Base-by-base conservation (phyloP, 1,284 basidiomycete genomes). In the Lignosus rhinocerotis region DNA sequence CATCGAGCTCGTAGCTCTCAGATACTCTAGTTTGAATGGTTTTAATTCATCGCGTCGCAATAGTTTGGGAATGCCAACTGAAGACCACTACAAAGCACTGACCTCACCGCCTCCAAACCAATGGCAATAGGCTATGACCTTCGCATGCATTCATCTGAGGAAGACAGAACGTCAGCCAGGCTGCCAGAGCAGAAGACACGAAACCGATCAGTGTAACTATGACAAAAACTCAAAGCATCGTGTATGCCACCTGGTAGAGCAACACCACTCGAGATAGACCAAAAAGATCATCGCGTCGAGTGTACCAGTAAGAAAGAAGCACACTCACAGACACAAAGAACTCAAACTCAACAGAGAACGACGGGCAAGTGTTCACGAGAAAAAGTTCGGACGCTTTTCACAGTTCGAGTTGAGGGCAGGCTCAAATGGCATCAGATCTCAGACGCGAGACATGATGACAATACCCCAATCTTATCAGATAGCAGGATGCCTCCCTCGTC, bases 11-110 rank as follows among this genome's bases (percentile, higher is more conserved):
- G 12, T 39, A 73, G 78, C 82, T 75, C 88, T 91, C 88, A 90
- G 78, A 90, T 86, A 91, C 88, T 90, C 88, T 91, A 91, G 88
- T 91, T 91, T 91, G 88, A 88, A 87, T 80, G 75, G 71, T 76
- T 75, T 76, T 68, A 73, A 64, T 74, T 90, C 88, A 88, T 88
- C 66, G 63, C 69, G 60, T 65, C 55, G 64, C 61, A 39, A 53
- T 39, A 48, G 47, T 19, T n/a, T 38, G 34, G 17, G 39, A 52
- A 49, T n/a, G 44, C 8, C 25, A 53, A n/a, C 31, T 16, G 2
- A 34, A 39, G 36, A 8, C 47, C 16, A 10, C 21, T 21, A 46
- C 21, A 14, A 1, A 4, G 17, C 2, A 57, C 60, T 60, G 53
- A 62, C 63, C 55, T 53, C 10, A 34, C 19, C 36, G 21, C 17